Evolutionary conservation across 257 asterid species (phyloP), one percentile per base, ranked within the genome.

Genomic region (Solanum bulbocastanum): DNA sequence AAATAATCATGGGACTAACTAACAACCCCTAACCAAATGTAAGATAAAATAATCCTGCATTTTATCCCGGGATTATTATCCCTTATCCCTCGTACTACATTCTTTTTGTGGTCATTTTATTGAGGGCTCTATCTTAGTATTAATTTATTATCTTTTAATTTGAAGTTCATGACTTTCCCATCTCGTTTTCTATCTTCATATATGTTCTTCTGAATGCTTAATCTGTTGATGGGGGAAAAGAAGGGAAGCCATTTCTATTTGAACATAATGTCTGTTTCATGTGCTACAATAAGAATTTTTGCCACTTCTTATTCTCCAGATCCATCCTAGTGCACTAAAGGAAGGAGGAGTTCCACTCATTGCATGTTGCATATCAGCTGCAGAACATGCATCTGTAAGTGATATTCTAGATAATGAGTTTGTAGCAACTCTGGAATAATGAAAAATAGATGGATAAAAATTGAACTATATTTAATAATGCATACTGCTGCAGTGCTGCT

Each of bases 321-420:
- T 97, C 91, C 98, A 97, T 93, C 99, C 99, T 74, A 89, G 99
- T 90, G 98, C 98, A 78, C 89, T 92, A 91, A 94, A 96, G 92
- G 96, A 94, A 88, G 99, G 98, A 85, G 99, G 98, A 90, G 83
- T 85, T 88, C 98, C 98, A 37, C 89, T 97, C 90, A 90, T 96
- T 68, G 96, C 98, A 84, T 93, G 98, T 90, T 96, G 99, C 87
- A 89, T 95, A 87, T 87, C 96, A 58, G 99, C 99, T 88, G 98
- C 98, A 3, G 94, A 94, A 92, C 96, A 93, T 91, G 96, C 98
- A 83, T 93, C 91, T 87, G 99, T 96, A 92, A 96, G 99, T 92
- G 86, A 78, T 88, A 23, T 60, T 85, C 60, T 35, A 49, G 85
- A 82, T 82, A 49, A 14, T 83, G 69, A 85, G 73, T 35, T 65